Conservation (phyloP, 2,329 filamentous ascomycete species). For the Ophiocordyceps australis region DNA sequence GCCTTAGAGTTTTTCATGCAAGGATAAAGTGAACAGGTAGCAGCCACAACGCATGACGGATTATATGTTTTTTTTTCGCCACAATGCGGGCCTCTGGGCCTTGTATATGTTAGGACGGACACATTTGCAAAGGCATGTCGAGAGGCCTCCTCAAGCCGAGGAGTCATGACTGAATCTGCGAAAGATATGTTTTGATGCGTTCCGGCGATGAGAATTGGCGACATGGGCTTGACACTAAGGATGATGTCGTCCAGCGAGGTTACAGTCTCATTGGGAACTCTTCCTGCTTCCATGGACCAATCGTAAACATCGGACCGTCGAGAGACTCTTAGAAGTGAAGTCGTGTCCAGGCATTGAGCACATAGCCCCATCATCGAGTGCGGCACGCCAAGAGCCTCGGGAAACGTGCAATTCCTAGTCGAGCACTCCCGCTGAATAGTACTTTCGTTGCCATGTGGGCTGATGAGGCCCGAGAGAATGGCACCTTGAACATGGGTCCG, state of each 20-base stretch:
- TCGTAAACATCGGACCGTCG: not conserved
- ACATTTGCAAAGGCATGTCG: not conserved
- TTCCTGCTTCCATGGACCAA: too few species aligned
- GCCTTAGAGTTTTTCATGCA: not conserved
- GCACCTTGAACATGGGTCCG: not conserved
- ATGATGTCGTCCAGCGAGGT: not conserved
- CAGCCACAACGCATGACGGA: not conserved
- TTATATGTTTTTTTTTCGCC: not conserved
- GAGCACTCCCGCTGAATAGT: not conserved
- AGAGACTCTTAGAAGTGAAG: not conserved
- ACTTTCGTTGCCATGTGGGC: not conserved
- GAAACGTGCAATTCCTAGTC: not conserved
- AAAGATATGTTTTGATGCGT: not conserved
- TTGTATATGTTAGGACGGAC: not conserved
- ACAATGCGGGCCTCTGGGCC: not conserved
- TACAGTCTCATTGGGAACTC: too few species aligned
- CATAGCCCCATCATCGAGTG: not conserved
- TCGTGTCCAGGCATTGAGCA: not conserved
- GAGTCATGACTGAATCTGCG: not conserved
- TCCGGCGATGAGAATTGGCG: not conserved
- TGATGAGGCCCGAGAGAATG: not conserved
- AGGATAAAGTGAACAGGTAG: not conserved
- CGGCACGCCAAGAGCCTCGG: not conserved
- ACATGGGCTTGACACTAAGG: not conserved
- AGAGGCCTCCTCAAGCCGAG: not conserved